phyloP scores from a whole-genome alignment of 2,329 filamentous ascomycete species.

The Cladosporium velox region DNA sequence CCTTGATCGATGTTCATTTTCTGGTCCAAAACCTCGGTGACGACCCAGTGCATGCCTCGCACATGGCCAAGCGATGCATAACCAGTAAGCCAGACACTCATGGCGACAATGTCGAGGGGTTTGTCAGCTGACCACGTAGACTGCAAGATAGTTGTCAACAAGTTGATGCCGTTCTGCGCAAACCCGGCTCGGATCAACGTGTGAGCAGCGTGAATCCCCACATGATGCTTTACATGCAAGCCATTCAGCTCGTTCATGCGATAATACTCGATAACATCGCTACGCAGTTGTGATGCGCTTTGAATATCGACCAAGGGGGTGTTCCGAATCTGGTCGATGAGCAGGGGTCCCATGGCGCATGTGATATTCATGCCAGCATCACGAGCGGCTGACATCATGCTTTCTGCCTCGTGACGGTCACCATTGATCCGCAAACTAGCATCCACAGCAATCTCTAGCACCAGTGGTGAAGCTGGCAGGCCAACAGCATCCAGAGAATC shows the following conservation, averaged over 20 bases:
- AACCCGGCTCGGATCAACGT: slow-evolving; percentile 31
- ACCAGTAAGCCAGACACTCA: slow-evolving; percentile 37
- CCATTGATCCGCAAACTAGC: slow-evolving; percentile 32
- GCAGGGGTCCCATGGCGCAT: slow-evolving; percentile 32
- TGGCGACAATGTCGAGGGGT: slow-evolving; percentile 34
- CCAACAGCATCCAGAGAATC: slow-evolving; percentile 25
- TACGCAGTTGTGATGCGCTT: slow-evolving; percentile 26
- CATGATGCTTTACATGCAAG: slow-evolving; percentile 30
- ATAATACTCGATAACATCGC: slow-evolving; percentile 35
- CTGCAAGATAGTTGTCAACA: slow-evolving; percentile 33
- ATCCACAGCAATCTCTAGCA: slow-evolving; percentile 35
- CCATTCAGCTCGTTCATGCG: slow-evolving; percentile 33
- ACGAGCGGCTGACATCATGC: slow-evolving; percentile 30
- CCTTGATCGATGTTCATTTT: slow-evolving; percentile 33
- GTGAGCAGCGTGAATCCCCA: slow-evolving; percentile 36
- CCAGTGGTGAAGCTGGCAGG: slow-evolving; percentile 31
- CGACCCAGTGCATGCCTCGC: slow-evolving; percentile 33
- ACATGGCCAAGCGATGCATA: slow-evolving; percentile 28
- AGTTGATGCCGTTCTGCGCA: slow-evolving; percentile 31
- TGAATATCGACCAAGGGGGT: slow-evolving; percentile 16
- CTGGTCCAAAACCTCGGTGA: slow-evolving; percentile 32
- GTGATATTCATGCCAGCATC: slow-evolving; percentile 35
- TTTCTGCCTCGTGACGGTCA: slow-evolving; percentile 26
- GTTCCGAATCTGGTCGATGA: slow-evolving; percentile 32
- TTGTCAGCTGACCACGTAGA: slow-evolving; percentile 28